Evolutionary conservation across 2,329 filamentous ascomycete species (phyloP).

Genomic region (Aspergillus flavus): DNA sequence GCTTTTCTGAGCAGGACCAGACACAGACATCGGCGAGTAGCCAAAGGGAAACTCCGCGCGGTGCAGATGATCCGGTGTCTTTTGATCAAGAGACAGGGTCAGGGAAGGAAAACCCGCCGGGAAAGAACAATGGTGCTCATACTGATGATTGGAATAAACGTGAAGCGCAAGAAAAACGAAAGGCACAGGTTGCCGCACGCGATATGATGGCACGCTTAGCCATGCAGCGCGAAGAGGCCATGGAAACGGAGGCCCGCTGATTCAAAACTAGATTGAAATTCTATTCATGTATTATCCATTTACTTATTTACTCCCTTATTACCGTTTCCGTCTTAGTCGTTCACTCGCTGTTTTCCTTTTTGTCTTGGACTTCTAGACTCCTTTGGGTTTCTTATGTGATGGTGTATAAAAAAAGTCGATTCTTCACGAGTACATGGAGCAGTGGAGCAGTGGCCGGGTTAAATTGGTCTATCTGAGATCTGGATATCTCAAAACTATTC

Average conservation of each 20-base stretch:
- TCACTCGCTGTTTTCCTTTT: background rate
- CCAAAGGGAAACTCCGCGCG: background rate
- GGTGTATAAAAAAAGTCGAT: background rate
- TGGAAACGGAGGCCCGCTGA: constrained; percentile 36
- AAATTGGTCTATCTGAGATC: background rate
- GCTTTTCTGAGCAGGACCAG: background rate
- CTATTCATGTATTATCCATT: constrained; percentile 18
- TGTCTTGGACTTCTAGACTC: background rate
- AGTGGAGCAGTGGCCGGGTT: background rate
- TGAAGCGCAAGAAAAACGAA: constrained; percentile 30
- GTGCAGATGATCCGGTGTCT: background rate
- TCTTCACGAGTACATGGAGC: background rate
- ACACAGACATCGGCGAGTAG: background rate
- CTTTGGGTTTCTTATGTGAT: background rate
- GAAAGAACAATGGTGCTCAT: constrained; percentile 3
- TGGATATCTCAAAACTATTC: background rate
- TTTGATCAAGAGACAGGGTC: constrained; percentile 4
- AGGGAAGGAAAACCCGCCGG: constrained; percentile 18
- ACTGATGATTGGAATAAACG: constrained; percentile 6
- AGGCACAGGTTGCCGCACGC: constrained; percentile 37
- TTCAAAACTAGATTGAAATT: constrained; percentile 9
- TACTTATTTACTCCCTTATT: background rate
- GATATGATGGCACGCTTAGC: constrained; percentile 38
- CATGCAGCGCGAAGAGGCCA: constrained; percentile 44
- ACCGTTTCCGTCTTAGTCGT: background rate